Evolutionary conservation across 768 basidiomycete species (phyloP), one percentile per base, ranked within the genome.

Genomic region (Chalciporus sphaerocephalus): DNA sequence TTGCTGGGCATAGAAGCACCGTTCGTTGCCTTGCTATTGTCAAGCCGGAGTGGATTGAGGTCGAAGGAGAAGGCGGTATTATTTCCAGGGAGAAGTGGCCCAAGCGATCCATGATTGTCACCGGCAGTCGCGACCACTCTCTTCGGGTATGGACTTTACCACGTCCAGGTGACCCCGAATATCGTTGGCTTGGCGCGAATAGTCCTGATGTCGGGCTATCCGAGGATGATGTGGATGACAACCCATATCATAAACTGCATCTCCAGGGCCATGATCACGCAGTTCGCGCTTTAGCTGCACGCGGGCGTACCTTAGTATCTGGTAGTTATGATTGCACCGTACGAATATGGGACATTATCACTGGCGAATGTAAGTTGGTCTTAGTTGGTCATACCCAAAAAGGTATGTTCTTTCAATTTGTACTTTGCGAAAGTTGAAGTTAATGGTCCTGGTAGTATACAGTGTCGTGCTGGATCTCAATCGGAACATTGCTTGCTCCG

Each of bases 261-360:
- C 77, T 99, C 2, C 78, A 84, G 59, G 95, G 96, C 0, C 95
- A 99, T 58, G 86, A 87, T 44, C 85, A 90, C 58, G 92, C 93
- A 17, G 92, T 96, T 17, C 80, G 93, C 45, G 92, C 93, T 6
- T 72, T 96, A n/a, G 92, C 92, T 17, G 90, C 92, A 15, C 75
- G 92, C 52, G 93, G 93, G 8, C 75, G 90, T 33, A 90, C 87
- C 1, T 76, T 96, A 34, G 91, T 97, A 15, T 94, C 92, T 20
- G 95, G 95, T 27, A 95, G 92, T 60, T 98, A 97, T 62, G 95
- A 99, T 61, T 88, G 85, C 58, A 92, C 85, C 6, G 92, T 97
- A 36, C 84, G 95, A 27, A 85, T 98, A 35, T 97, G 95, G 95
- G 92, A 97, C 57, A 86, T 91, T 48, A 76, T 90, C 54, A 87